phyloP scores from a whole-genome alignment of 2,329 filamentous ascomycete genomes.

The Emmonsia crescens region DNA sequence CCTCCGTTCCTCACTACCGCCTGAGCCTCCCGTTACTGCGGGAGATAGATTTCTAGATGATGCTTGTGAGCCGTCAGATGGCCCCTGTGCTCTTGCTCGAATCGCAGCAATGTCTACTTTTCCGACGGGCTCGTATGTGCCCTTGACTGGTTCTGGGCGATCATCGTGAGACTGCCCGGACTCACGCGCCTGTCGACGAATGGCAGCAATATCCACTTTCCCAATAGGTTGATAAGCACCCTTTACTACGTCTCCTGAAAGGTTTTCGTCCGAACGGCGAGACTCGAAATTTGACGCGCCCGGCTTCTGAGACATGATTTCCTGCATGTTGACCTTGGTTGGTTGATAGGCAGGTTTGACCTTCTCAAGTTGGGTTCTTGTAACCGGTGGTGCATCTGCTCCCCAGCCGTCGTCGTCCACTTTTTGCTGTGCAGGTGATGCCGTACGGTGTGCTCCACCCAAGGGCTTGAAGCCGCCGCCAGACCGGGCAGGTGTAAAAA shows the following conservation, averaged over 20 bases:
- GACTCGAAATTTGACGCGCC: conserved; percentile 35
- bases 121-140: conserved; percentile 85
- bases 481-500: conserved; percentile 67
- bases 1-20: conserved; percentile 44
- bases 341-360: conserved; percentile 88
- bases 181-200: conserved; percentile 63
- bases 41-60: conserved; percentile 30
- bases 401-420: conserved; percentile 90
- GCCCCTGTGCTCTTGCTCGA: conserved; percentile 60
- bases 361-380: conserved; percentile 78
- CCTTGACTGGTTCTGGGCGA: conserved; percentile 74
- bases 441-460: conserved; percentile 45
- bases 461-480: conserved; percentile 57
- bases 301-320: conserved; percentile 63
- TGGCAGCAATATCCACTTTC: conserved; percentile 92
- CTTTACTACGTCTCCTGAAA: conserved; percentile 55
- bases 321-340: conserved; percentile 86
- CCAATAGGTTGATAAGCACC: conserved; percentile 89
- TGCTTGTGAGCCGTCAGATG: conserved; percentile 26
- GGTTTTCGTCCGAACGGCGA: conserved; percentile 39
- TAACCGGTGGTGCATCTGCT: conserved; percentile 80
- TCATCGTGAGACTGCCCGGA: conserved; percentile 52
- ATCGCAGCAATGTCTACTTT: conserved; percentile 97
- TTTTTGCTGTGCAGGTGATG: conserved; percentile 40
- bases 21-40: conserved; percentile 33